Conservation (phyloP, 176 grass and related monocot species). For the Microstegium vimineum region DNA sequence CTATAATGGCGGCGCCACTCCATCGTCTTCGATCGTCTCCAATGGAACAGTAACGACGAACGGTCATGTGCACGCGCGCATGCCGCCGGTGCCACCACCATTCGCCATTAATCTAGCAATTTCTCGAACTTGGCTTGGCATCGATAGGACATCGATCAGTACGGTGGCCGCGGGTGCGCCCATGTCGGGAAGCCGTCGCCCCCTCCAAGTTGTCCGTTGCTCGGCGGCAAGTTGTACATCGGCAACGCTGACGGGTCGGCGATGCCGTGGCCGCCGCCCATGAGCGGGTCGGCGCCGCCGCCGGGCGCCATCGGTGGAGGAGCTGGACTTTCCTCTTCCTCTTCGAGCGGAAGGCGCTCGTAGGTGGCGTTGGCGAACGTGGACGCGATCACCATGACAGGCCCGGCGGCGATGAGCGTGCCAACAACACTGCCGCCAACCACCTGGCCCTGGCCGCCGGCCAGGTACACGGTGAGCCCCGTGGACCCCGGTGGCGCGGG, state of each 20-base stretch:
- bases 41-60: conserved; percentile 65
- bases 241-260: conserved; percentile 68
- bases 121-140: neutral
- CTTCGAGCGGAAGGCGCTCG: conserved; percentile 77
- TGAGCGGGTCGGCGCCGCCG: conserved; percentile 38
- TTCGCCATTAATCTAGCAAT: neutral
- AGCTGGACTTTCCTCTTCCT: conserved; percentile 53
- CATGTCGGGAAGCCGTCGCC: conserved; percentile 66
- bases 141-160: conserved; percentile 36
- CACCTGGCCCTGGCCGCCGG: conserved; percentile 88
- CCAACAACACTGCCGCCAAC: conserved; percentile 86
- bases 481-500: conserved; percentile 85
- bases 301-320: conserved; percentile 30
- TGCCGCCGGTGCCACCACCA: neutral
- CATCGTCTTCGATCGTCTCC: conserved; percentile 16
- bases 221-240: conserved; percentile 61
- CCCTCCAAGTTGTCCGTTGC: conserved; percentile 50
- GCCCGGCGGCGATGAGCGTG: conserved; percentile 65
- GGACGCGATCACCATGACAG: conserved; percentile 95
- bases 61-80: neutral
- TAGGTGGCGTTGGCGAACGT: conserved; percentile 95
- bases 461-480: conserved; percentile 83
- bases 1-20: conserved; percentile 32
- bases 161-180: conserved; percentile 58
- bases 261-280: conserved; percentile 45